phyloP scores from a whole-genome alignment of 2,329 filamentous ascomycete species.

The Lomentospora prolificans region DNA sequence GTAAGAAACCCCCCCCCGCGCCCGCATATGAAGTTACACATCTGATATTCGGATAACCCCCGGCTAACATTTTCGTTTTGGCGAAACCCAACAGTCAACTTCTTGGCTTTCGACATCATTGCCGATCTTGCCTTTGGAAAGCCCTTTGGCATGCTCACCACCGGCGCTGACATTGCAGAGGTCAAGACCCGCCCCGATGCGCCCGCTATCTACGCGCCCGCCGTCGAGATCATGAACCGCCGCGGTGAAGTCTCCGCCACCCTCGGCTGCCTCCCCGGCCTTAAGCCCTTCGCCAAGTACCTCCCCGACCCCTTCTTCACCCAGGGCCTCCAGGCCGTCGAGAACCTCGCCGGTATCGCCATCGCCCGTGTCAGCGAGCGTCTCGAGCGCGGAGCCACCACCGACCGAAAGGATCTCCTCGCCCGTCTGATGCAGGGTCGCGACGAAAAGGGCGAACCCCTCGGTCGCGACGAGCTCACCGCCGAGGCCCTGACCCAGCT shows the following conservation, averaged over 20 bases:
- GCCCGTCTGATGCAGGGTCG: slow-evolving; percentile 77
- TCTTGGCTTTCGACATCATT: slow-evolving; percentile 43
- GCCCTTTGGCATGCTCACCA: slow-evolving; percentile 43
- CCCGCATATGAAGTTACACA: too few relatives aligned
- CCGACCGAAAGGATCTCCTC: slow-evolving; percentile 68
- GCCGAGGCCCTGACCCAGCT: slow-evolving; percentile 85
- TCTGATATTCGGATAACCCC: too few relatives aligned
- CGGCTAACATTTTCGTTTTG: neutral
- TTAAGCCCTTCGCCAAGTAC: slow-evolving; percentile 74
- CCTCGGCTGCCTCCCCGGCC: slow-evolving; percentile 60
- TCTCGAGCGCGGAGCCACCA: slow-evolving; percentile 56
- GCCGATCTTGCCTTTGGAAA: slow-evolving; percentile 41
- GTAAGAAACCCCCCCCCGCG: slow-evolving; percentile 46
- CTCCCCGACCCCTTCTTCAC: slow-evolving; percentile 76
- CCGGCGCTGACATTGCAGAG: slow-evolving; percentile 68
- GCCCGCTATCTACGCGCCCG: slow-evolving; percentile 59
- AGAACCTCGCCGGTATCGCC: slow-evolving; percentile 79
- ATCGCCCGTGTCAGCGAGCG: slow-evolving; percentile 70
- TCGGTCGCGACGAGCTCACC: slow-evolving; percentile 71
- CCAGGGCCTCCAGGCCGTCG: slow-evolving; percentile 62
- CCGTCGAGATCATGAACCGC: slow-evolving; percentile 81
- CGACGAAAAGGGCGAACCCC: slow-evolving; percentile 65
- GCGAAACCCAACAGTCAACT: slow-evolving; percentile 29
- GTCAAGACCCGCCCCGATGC: slow-evolving; percentile 52
- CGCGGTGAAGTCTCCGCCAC: slow-evolving; percentile 78